These are phyloP conservation scores for Beauveria australis DNA, from an alignment of 2,329 filamentous ascomycete genomes.

Conservation along the genomic window DNA sequence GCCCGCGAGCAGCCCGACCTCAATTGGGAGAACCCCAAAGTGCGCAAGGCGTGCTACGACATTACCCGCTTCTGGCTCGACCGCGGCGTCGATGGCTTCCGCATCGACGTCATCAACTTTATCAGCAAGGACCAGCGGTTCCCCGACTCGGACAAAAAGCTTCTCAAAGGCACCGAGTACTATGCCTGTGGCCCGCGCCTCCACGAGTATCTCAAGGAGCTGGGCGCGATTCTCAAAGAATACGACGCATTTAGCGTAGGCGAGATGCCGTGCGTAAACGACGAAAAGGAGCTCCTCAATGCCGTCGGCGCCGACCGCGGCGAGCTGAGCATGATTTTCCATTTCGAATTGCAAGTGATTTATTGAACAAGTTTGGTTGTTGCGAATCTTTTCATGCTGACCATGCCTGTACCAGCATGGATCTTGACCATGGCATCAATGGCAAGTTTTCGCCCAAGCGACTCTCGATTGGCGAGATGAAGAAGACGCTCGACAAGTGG, in stretches of 20 bases:
- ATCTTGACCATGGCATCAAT: slow-evolving; percentile 37
- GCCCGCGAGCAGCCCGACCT: slow-evolving; percentile 65
- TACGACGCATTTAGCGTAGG: slow-evolving; percentile 45
- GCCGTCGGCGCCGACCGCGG: slow-evolving; percentile 46
- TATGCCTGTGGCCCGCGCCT: slow-evolving; percentile 46
- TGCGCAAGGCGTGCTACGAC: slow-evolving; percentile 58
- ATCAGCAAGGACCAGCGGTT: slow-evolving; percentile 53
- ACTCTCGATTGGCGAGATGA: slow-evolving; percentile 44
- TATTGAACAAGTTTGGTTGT: no score
- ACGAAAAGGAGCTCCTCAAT: slow-evolving; percentile 34
- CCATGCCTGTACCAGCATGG: slow-evolving; percentile 31
- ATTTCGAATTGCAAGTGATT: slow-evolving; percentile 51
- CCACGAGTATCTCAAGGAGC: slow-evolving; percentile 38
- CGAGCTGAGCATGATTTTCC: slow-evolving; percentile 65
- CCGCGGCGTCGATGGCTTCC: slow-evolving; percentile 57
- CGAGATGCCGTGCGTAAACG: slow-evolving; percentile 40
- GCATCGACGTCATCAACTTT: slow-evolving; percentile 61
- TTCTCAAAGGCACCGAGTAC: slow-evolving; percentile 29
- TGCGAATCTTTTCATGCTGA: not conserved
- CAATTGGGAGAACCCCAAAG: slow-evolving; percentile 65
- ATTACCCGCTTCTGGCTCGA: slow-evolving; percentile 69
- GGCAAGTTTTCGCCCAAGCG: slow-evolving; percentile 34
- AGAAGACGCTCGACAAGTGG: slow-evolving; percentile 47
- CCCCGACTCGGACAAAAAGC: slow-evolving; percentile 35
- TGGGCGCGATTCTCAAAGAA: slow-evolving; percentile 34